phyloP scores from a whole-genome alignment of 805 yeast genomes.

The Kazachstania bromeliacearum region DNA sequence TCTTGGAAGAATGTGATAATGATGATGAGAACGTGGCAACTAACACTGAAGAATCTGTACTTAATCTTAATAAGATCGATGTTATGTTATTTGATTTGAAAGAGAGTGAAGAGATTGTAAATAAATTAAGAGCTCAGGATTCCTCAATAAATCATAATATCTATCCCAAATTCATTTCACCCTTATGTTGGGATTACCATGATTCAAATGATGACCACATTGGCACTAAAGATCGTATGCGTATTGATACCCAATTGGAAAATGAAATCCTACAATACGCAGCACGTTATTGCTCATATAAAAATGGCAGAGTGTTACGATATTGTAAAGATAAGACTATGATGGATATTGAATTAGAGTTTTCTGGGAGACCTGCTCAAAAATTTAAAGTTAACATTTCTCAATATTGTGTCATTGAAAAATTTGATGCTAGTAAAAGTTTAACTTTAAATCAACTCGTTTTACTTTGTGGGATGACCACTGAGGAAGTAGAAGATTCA shows the following conservation, averaged over 20 bases:
- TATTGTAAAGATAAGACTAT: slow-evolving; percentile 52
- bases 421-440: slow-evolving; percentile 12
- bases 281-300: slow-evolving; percentile 33
- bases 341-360: slow-evolving; percentile 49
- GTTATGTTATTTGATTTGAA: slow-evolving; percentile 74
- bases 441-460: slow-evolving; percentile 24
- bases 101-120: slow-evolving; percentile 41
- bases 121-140: slow-evolving; percentile 27
- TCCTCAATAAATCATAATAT: slow-evolving; percentile 1
- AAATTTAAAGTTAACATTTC: slow-evolving; percentile 1
- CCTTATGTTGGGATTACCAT: slow-evolving; percentile 64
- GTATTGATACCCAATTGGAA: background rate
- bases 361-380: slow-evolving; percentile 30
- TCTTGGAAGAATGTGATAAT: background rate
- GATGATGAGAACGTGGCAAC: background rate
- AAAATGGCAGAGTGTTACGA: slow-evolving; percentile 50
- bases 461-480: background rate
- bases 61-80: slow-evolving; percentile 49
- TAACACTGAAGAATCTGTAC: slow-evolving; percentile 5
- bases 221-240: background rate
- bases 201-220: background rate
- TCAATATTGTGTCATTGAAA: slow-evolving; percentile 7
- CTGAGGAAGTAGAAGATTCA: slow-evolving; percentile 32
- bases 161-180: slow-evolving; percentile 54
- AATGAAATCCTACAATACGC: slow-evolving; percentile 30